A percentile compares a stretch with the other conserved stretches of the same genome.
phyloP scores from a whole-genome alignment of 2,329 filamentous ascomycete species.

The Trichoderma sp. region DNA sequence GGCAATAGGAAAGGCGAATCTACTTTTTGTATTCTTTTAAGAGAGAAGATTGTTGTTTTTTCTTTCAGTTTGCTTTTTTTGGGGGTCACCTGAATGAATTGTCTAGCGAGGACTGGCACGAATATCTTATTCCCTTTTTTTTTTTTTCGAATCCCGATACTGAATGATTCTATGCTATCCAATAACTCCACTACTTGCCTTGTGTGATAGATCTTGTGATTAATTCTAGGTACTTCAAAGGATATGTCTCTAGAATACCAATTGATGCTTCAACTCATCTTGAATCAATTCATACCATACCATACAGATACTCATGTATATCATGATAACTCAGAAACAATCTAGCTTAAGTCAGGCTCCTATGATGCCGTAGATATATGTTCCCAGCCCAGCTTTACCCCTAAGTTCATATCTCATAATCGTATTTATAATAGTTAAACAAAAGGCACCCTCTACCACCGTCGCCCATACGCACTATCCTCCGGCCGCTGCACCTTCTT shows the following conservation, averaged over 20 bases:
- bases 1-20: not conserved
- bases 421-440: not conserved
- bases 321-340: not conserved
- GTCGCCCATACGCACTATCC: slow-evolving; percentile 44
- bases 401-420: not conserved
- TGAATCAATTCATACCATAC: not conserved
- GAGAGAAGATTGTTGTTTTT: not conserved
- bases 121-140: not conserved
- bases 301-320: not conserved
- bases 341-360: not conserved
- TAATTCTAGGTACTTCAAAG: too few species aligned
- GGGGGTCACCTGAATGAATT: slow-evolving; percentile 6
- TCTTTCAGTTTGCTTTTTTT: not conserved
- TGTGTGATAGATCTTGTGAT: not conserved
- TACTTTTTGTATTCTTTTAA: slow-evolving; percentile 3
- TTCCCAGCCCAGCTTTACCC: not conserved
- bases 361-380: not conserved
- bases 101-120: slow-evolving; percentile 14
- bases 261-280: not conserved
- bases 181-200: not conserved
- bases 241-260: too few species aligned
- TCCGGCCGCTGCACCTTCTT: slow-evolving; percentile 36
- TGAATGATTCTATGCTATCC: not conserved
- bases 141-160: not conserved
- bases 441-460: slow-evolving; percentile 38